Conservation (phyloP, 1,284 basidiomycete genomes). For the Moesziomyces parantarcticus region DNA sequence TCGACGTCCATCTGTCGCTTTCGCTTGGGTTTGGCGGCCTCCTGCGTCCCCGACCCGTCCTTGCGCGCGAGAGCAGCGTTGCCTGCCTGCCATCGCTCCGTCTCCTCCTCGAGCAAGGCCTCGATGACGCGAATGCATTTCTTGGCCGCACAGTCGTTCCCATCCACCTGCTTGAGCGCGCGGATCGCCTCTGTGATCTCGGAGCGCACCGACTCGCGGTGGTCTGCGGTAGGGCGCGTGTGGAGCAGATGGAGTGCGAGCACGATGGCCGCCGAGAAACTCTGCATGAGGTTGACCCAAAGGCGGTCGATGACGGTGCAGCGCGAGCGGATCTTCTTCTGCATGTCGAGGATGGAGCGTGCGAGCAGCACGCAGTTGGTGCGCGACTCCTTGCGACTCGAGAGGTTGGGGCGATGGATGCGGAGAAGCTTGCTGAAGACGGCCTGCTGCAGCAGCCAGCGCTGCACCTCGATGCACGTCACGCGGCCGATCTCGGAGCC, state of each 20-base stretch:
- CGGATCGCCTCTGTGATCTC: slow-evolving; percentile 62
- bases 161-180: slow-evolving; percentile 56
- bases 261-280: slow-evolving; percentile 60
- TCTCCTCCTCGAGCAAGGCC: slow-evolving; percentile 62
- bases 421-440: slow-evolving; percentile 63
- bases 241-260: slow-evolving; percentile 64
- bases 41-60: slow-evolving; percentile 10
- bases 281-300: slow-evolving; percentile 58
- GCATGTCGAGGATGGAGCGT: slow-evolving; percentile 62
- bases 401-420: slow-evolving; percentile 58
- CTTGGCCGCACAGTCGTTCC: slow-evolving; percentile 42
- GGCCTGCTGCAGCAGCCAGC: slow-evolving; percentile 63
- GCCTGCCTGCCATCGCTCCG: slow-evolving; percentile 56
- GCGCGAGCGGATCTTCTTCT: slow-evolving; percentile 56
- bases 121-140: slow-evolving; percentile 63
- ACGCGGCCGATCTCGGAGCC: slow-evolving; percentile 53
- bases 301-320: slow-evolving; percentile 62
- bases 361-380: slow-evolving; percentile 62
- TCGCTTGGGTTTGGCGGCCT: slow-evolving; percentile 41
- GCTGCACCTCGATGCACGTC: slow-evolving; percentile 57
- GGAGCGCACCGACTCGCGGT: slow-evolving; percentile 52
- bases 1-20: slow-evolving; percentile 41
- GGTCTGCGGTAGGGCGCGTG: slow-evolving; percentile 39
- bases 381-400: slow-evolving; percentile 50
- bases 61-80: slow-evolving; percentile 33